These are phyloP conservation scores for Xerophyta viscosa DNA, from an alignment of 106 monocot species.

Conservation along the genomic window DNA sequence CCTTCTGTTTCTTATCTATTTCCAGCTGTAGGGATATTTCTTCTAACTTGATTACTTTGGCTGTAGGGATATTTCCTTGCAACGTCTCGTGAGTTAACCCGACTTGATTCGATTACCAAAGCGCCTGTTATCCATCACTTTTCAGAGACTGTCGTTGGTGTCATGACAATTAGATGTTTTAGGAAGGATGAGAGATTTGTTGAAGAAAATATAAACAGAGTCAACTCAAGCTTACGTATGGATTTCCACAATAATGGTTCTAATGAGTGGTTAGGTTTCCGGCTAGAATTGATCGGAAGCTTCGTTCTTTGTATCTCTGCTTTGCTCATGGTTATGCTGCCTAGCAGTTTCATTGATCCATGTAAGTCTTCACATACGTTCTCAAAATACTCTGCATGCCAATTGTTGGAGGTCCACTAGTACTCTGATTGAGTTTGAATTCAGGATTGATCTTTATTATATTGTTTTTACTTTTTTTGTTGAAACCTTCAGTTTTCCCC, in stretches of 20 bases:
- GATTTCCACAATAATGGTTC: conserved; percentile 74
- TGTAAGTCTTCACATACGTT: conserved; percentile 29
- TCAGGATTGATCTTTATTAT: too few species aligned
- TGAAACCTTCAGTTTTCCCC: too few species aligned
- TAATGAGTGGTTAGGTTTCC: conserved; percentile 77
- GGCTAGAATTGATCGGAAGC: conserved; percentile 61
- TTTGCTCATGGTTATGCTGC: conserved; percentile 53
- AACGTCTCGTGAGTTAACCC: conserved; percentile 69
- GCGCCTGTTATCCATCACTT: conserved; percentile 91
- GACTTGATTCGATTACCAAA: conserved; percentile 70
- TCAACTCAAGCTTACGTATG: conserved; percentile 58
- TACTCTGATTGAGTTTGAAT: too few species aligned
- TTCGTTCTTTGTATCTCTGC: conserved; percentile 48
- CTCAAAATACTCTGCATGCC: too few species aligned
- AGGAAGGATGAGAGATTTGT: conserved; percentile 50
- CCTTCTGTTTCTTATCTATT: too few species aligned
- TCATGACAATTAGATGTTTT: conserved; percentile 63
- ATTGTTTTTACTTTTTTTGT: too few species aligned
- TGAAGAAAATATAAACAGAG: conserved; percentile 39
- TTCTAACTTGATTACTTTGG: conserved; percentile 3
- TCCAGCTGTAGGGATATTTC: too few species aligned
- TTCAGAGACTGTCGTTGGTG: conserved; percentile 64
- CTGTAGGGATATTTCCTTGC: conserved; percentile 56
- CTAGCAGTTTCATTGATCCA: conserved; percentile 59
- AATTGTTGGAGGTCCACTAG: too few species aligned